phyloP scores from a whole-genome alignment of 2,329 filamentous ascomycete species.

The Simplicillium sp. region DNA sequence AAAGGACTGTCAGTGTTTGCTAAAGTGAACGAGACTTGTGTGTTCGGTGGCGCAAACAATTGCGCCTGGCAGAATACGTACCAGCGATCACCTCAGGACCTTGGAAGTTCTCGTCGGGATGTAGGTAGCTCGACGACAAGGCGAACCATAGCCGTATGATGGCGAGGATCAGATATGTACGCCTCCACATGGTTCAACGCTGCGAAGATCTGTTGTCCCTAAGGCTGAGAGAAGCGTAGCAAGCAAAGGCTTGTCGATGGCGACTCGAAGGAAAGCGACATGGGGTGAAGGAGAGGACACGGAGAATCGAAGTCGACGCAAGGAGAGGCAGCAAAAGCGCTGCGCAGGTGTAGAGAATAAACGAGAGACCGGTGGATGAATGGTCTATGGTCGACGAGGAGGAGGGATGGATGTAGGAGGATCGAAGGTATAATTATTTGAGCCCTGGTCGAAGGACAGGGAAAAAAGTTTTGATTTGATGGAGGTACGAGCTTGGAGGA shows the following conservation, averaged over 20 bases:
- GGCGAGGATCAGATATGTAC: constrained; percentile 76
- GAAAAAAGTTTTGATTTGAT: too few relatives aligned
- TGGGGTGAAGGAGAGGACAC: constrained; percentile 1
- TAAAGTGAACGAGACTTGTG: constrained; percentile 2
- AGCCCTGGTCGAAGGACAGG: too few relatives aligned
- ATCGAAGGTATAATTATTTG: too few relatives aligned
- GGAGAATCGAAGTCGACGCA: too few relatives aligned
- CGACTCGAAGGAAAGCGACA: constrained; percentile 10
- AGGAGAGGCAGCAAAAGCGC: too few relatives aligned
- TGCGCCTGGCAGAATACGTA: constrained; percentile 33
- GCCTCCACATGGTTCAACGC: constrained; percentile 68
- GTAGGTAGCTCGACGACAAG: constrained; percentile 87
- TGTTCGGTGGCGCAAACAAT: too few relatives aligned
- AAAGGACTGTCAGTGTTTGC: background rate
- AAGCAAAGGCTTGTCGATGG: constrained; percentile 14
- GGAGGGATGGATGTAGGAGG: too few relatives aligned
- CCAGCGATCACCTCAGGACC: constrained; percentile 95
- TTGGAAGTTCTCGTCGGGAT: constrained; percentile 98
- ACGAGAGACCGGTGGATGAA: too few relatives aligned
- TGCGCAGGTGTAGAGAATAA: too few relatives aligned
- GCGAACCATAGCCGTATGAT: constrained; percentile 90
- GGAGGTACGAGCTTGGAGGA: too few relatives aligned
- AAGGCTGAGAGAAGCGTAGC: constrained; percentile 5
- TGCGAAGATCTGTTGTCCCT: constrained; percentile 8
- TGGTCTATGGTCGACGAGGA: too few relatives aligned